These are phyloP conservation scores for Cucumis sativus DNA, from an alignment of 306 rosid genomes.

Conservation along the genomic window DNA sequence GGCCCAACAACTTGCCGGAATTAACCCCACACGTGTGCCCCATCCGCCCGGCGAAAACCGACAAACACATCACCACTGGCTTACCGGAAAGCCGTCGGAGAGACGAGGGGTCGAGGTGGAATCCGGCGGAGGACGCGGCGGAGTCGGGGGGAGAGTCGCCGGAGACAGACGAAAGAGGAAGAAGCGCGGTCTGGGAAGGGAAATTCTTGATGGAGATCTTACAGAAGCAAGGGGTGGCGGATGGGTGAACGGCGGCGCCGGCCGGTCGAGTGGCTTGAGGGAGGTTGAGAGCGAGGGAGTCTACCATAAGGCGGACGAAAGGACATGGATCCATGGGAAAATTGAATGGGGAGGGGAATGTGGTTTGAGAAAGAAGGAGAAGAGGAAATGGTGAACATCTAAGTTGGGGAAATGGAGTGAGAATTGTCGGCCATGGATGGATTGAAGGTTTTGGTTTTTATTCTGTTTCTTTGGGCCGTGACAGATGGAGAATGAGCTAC, in stretches of 20 bases:
- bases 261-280: conserved; percentile 40
- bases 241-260: conserved; percentile 57
- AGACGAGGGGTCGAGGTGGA: conserved; percentile 42
- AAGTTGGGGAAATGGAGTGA: neutral
- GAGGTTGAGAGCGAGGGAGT: conserved; percentile 56
- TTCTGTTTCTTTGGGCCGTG: neutral
- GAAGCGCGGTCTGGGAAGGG: conserved; percentile 53
- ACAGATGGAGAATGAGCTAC: conserved; percentile 3
- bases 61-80: conserved; percentile 31
- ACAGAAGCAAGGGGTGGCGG: conserved; percentile 83
- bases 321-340: conserved; percentile 77
- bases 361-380: neutral
- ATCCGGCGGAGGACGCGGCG: conserved; percentile 36
- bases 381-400: neutral
- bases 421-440: neutral
- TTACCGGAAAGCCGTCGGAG: conserved; percentile 41
- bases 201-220: conserved; percentile 32
- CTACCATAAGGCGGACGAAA: conserved; percentile 52
- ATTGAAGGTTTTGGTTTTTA: neutral
- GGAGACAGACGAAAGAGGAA: conserved; percentile 34
- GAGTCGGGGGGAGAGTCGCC: conserved; percentile 30
- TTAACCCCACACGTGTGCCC: conserved; percentile 44
- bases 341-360: neutral
- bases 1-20: conserved; percentile 56
- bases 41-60: conserved; percentile 65